Evolutionary conservation across 148 eudicot genomes (phyloP).

Genomic region (Chenopodium suecicum): DNA sequence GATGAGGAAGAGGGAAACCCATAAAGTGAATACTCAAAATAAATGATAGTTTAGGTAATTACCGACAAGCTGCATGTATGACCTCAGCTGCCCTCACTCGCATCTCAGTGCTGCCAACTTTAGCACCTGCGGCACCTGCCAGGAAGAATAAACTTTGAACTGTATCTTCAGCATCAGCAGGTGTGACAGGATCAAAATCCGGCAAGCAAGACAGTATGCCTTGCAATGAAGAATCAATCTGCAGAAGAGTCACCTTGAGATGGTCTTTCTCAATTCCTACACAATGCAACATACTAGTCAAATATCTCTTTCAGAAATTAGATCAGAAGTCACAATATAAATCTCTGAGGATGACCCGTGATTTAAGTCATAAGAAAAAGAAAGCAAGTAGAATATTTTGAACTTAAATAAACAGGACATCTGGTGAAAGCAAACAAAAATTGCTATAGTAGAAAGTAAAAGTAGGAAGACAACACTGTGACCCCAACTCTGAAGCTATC

Average conservation of each 20-base stretch:
- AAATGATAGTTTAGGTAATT: conserved; percentile 22
- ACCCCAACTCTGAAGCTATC: background rate
- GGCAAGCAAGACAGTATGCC: conserved; percentile 98
- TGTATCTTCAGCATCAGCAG: conserved; percentile 54
- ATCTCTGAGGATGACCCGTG: no score
- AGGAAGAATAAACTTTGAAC: conserved; percentile 52
- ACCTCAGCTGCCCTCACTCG: conserved; percentile 84
- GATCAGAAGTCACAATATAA: background rate
- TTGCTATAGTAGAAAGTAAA: background rate
- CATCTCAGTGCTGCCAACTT: conserved; percentile 74
- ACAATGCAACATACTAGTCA: conserved; percentile 13
- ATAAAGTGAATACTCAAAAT: conserved; percentile 2
- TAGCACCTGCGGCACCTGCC: conserved; percentile 85
- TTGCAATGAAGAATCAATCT: conserved; percentile 88
- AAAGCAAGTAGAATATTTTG: background rate
- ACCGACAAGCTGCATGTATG: conserved; percentile 86
- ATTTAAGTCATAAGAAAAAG: background rate
- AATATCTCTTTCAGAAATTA: background rate
- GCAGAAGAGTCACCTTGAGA: conserved; percentile 92
- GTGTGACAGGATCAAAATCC: conserved; percentile 66
- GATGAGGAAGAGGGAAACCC: background rate
- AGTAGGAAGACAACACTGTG: background rate
- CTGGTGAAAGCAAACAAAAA: background rate
- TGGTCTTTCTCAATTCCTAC: conserved; percentile 96
- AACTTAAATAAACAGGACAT: background rate